Percentiles rank a stretch among this genome's conserved stretches.
Conservation (phyloP, 2,329 filamentous ascomycete genomes). For the Paracoccidioides lutzii region DNA sequence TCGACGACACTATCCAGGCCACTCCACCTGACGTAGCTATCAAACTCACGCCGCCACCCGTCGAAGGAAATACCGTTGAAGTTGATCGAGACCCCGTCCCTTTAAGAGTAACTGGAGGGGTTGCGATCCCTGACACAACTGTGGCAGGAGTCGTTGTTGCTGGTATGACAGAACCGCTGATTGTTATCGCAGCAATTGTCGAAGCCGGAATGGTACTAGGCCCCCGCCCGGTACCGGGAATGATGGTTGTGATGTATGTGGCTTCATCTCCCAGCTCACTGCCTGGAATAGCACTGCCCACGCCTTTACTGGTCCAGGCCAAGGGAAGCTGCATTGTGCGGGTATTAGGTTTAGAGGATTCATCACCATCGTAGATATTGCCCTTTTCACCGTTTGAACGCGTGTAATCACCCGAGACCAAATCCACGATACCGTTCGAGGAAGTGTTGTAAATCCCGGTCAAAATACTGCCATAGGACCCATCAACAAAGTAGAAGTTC, state of each 20-base stretch:
- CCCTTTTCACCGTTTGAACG: conserved; percentile 26
- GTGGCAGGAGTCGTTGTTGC: conserved; percentile 3
- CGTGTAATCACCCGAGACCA: conserved; percentile 34
- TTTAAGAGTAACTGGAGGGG: not conserved
- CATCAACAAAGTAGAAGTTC: conserved; percentile 36
- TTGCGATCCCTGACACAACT: not conserved
- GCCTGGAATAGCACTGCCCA: conserved; percentile 35
- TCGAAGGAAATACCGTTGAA: not conserved
- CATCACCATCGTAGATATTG: conserved; percentile 33
- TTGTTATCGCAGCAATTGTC: not conserved
- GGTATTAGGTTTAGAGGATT: conserved; percentile 31
- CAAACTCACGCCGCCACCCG: not conserved
- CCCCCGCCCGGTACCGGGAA: not conserved
- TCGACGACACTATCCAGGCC: not conserved
- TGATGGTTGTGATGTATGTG: conserved; percentile 1
- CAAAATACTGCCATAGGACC: conserved; percentile 35
- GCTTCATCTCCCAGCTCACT: conserved; percentile 26
- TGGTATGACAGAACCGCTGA: conserved; percentile 3
- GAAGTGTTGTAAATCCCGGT: conserved; percentile 32
- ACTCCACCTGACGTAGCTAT: not conserved
- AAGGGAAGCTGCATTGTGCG: conserved; percentile 32
- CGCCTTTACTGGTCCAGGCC: conserved; percentile 35
- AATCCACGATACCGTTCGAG: conserved; percentile 28
- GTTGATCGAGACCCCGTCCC: not conserved
- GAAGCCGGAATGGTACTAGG: conserved; percentile 1